Evolutionary conservation across 371 early-diverging fungal species (phyloP).

Genomic region (Rhizomucor miehei): DNA sequence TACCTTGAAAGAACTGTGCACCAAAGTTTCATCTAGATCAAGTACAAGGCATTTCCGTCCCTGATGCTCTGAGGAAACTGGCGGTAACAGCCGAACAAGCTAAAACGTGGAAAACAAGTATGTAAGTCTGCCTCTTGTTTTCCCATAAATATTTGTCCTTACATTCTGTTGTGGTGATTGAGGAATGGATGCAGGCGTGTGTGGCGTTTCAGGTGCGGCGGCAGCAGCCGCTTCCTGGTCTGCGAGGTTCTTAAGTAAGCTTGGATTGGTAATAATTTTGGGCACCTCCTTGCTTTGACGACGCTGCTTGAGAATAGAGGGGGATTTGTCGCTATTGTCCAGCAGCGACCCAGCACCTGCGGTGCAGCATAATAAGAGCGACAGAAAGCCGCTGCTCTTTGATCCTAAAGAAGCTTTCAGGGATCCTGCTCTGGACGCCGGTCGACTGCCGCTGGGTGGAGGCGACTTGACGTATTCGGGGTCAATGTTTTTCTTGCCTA

Average conservation of each 20-base stretch:
- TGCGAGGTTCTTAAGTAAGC: conserved; percentile 2
- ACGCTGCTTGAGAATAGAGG: conserved; percentile 1
- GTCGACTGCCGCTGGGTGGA: conserved; percentile 11
- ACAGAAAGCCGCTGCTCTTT: conserved; percentile 16
- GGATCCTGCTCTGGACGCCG: conserved; percentile 13
- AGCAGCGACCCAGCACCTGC: conserved; percentile 14
- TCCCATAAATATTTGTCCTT: no score
- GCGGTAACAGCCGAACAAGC: conserved; percentile 35
- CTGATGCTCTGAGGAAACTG: conserved; percentile 34
- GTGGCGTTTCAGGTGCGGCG: conserved; percentile 7
- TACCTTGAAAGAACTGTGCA: conserved; percentile 64
- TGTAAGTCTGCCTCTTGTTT: neutral
- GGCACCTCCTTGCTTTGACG: conserved; percentile 6
- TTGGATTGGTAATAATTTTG: conserved; percentile 6
- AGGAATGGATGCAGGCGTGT: conserved; percentile 5
- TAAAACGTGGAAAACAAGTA: conserved; percentile 18
- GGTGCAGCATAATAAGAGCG: conserved; percentile 20
- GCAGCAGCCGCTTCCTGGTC: neutral
- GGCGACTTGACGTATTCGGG: conserved; percentile 13
- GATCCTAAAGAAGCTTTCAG: conserved; percentile 8
- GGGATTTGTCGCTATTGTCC: conserved; percentile 13
- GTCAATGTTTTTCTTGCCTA: conserved; percentile 6
- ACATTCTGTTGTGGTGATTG: neutral
- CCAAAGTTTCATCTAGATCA: conserved; percentile 67
- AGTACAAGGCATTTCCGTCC: conserved; percentile 56